Percentiles rank a stretch among this genome's conserved stretches.
Evolutionary conservation across 2,329 filamentous ascomycete species (phyloP).

Genomic region (Trematosphaeria pertusa): DNA sequence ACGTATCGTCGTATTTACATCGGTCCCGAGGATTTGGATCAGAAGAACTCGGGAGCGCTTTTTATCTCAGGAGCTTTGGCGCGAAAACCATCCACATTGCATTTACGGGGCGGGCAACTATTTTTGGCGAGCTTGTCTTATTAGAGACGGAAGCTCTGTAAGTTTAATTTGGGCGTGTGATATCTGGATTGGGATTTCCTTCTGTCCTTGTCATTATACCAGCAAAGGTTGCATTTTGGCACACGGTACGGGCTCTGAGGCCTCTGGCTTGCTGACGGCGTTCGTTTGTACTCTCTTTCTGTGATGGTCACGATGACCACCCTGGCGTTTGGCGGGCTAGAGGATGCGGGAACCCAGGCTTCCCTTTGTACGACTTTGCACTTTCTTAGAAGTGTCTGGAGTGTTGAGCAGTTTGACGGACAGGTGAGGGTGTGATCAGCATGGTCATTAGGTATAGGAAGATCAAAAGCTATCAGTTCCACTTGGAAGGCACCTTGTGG

Average conservation of each 20-base stretch:
- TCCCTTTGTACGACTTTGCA: slow-evolving; percentile 31
- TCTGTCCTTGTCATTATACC: slow-evolving; percentile 33
- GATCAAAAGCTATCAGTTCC: slow-evolving; percentile 14
- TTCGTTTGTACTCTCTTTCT: slow-evolving; percentile 33
- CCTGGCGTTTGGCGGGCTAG: slow-evolving; percentile 14
- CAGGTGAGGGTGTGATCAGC: background rate
- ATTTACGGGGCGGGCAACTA: slow-evolving; percentile 32
- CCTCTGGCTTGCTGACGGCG: slow-evolving; percentile 33
- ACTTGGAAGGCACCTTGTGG: background rate
- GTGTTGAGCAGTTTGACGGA: slow-evolving; percentile 9
- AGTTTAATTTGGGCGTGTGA: slow-evolving; percentile 15
- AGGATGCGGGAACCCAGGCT: slow-evolving; percentile 17
- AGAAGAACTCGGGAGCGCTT: no score
- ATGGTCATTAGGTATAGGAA: slow-evolving; percentile 13
- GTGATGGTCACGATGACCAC: slow-evolving; percentile 19
- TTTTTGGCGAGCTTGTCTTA: slow-evolving; percentile 27
- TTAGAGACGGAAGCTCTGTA: slow-evolving; percentile 32
- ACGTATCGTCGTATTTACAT: slow-evolving; percentile 6
- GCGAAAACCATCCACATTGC: slow-evolving; percentile 25
- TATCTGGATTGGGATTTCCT: slow-evolving; percentile 10
- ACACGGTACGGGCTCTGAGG: slow-evolving; percentile 35
- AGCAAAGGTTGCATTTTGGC: slow-evolving; percentile 44
- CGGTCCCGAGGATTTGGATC: no score
- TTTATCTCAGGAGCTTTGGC: slow-evolving; percentile 22
- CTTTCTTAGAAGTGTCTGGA: slow-evolving; percentile 40